Conservation (phyloP, 2,329 filamentous ascomycete genomes). For the Exophiala calicioides region DNA sequence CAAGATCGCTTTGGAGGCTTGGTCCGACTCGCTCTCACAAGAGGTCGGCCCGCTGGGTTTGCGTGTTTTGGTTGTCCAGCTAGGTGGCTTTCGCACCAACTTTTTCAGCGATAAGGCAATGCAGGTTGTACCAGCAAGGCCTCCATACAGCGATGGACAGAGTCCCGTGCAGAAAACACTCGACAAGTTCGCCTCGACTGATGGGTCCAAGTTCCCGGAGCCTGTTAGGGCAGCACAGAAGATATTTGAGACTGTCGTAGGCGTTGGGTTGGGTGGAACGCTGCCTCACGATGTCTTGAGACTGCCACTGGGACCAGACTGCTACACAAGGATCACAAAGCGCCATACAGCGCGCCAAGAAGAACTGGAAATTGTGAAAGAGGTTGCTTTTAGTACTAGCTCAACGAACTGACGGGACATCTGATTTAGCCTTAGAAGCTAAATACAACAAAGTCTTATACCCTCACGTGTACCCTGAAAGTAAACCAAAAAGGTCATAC, state of each 20-base stretch:
- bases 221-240: constrained; percentile 38
- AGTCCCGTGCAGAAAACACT: constrained; percentile 12
- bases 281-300: constrained; percentile 38
- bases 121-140: constrained; percentile 13
- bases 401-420: too few species aligned
- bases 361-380: too few species aligned
- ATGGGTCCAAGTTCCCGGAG: constrained; percentile 36
- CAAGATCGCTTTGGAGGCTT: constrained; percentile 46
- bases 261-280: constrained; percentile 35
- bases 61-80: constrained; percentile 45
- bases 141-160: constrained; percentile 6
- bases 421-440: too few species aligned
- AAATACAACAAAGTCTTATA: too few species aligned
- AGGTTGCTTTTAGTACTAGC: too few species aligned
- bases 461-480: too few species aligned
- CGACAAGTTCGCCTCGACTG: constrained; percentile 18
- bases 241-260: constrained; percentile 42
- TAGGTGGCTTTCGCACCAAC: constrained; percentile 46
- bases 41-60: constrained; percentile 43
- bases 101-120: constrained; percentile 36
- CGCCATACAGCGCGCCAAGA: too few species aligned
- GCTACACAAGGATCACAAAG: too few species aligned
- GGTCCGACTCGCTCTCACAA: constrained; percentile 40
- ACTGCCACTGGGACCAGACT: constrained; percentile 43
- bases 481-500: too few species aligned